Base-by-base conservation (phyloP, 1,139 yeast genomes). In the Saccharomyces hybrid region DNA sequence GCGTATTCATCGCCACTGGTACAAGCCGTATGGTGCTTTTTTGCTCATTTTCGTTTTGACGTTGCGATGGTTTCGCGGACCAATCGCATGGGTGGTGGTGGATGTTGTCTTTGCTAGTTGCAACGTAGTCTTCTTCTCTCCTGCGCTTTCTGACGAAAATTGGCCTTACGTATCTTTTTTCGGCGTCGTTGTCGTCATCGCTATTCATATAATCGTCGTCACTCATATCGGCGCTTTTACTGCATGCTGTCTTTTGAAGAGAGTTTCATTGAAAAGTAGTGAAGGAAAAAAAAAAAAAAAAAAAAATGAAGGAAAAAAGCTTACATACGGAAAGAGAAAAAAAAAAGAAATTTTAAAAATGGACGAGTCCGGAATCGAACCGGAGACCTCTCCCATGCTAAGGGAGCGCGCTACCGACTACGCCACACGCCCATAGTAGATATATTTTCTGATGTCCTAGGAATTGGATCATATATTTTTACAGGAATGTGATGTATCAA, bases 291-390 rank as follows among this genome's bases (percentile, higher is more conserved):
- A 4, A 7, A 34, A n/a, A n/a, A n/a, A n/a, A n/a, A n/a, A n/a
- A n/a, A n/a, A n/a, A n/a, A n/a, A n/a, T 20, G 20, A 20, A 20
- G 20, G 11, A 13, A 30, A 11, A 30, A 11, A 30, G 32, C n/a
- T 20, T 20, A 30, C 5, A 9, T 11, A 4, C 32, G 13, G 16
- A 16, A 8, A 16, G 6, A 14, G 13, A 3, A 16, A 20, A 8
- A 38, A 49, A 41, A 41, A 20, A 20, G 9, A 34, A 50, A 50
- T 23, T 7, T 32, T 23, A 23, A 23, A 13, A 67, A 20, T 84
- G 88, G 89, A 84, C 88, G 88, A 84, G 88, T 82, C 84, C 83
- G 88, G 88, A 84, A 79, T 84, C 86, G 89, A 84, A 84, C 89
- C 88, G 82, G 83, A 81, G 89, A 84, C 88, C 89, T 84, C 81